phyloP scores from a whole-genome alignment of 176 grass and related monocot species.

The Avena insularis region DNA sequence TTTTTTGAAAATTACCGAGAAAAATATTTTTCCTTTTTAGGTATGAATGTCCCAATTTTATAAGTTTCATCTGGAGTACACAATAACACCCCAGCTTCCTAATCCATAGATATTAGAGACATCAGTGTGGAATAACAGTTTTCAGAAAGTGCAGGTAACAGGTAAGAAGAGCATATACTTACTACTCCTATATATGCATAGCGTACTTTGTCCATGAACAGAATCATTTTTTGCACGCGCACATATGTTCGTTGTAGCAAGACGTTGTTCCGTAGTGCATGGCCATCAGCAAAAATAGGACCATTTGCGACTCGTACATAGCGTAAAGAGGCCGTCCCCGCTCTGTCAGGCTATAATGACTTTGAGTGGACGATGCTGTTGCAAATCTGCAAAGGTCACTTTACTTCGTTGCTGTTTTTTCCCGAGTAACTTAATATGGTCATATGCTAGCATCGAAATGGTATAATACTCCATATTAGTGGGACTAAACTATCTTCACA shows the following conservation, averaged over 20 bases:
- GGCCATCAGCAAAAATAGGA: background rate
- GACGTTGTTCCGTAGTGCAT: background rate
- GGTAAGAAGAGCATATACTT: background rate
- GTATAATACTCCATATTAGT: background rate
- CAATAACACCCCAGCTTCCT: background rate
- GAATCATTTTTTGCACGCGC: background rate
- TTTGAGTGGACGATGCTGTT: background rate
- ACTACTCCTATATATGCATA: background rate
- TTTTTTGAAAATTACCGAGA: too few relatives aligned
- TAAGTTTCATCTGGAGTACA: background rate
- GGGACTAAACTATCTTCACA: background rate
- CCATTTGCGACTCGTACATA: background rate
- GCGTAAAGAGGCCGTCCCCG: background rate
- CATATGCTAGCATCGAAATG: background rate
- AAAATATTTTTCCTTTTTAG: too few relatives aligned
- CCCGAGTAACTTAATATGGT: background rate
- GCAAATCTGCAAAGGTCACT: conserved; percentile 2
- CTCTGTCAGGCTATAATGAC: background rate
- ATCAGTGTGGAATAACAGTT: background rate
- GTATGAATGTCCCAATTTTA: background rate
- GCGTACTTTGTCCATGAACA: background rate
- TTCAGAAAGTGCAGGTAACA: background rate
- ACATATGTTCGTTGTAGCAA: conserved; percentile 1
- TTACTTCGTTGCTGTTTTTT: background rate
- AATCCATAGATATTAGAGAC: background rate